Conservation (phyloP, 2,329 filamentous ascomycete species). For the Phialophora verrucosa region DNA sequence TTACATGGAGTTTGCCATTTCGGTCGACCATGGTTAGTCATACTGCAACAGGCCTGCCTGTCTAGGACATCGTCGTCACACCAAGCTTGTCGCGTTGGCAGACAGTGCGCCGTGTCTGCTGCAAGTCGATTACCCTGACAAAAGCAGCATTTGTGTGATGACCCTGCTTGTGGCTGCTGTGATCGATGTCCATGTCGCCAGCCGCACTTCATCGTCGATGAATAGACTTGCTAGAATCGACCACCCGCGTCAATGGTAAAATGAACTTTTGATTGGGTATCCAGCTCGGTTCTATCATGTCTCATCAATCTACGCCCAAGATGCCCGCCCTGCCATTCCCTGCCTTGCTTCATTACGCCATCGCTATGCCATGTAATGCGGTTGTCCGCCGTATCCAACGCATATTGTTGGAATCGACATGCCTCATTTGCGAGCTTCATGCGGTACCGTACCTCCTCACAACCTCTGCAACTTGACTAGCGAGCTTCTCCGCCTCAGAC, state of each 20-base stretch:
- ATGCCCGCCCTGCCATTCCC: not conserved
- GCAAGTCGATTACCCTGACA: not conserved
- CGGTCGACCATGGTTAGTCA: not conserved
- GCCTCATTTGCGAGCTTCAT: slow-evolving; percentile 1
- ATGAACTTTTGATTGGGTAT: slow-evolving; percentile 23
- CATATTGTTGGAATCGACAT: slow-evolving; percentile 3
- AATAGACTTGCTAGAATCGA: not conserved
- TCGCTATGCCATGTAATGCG: slow-evolving; percentile 25
- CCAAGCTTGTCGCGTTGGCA: not conserved
- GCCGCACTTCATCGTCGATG: not conserved
- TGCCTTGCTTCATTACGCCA: slow-evolving; percentile 20
- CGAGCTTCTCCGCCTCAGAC: slow-evolving; percentile 88
- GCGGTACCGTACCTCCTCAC: slow-evolving; percentile 63
- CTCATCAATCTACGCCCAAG: slow-evolving; percentile 10
- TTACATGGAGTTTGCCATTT: not conserved
- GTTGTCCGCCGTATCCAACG: slow-evolving; percentile 15
- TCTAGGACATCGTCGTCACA: not conserved
- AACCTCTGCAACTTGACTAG: slow-evolving; percentile 77
- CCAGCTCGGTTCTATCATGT: slow-evolving; percentile 7
- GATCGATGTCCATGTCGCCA: not conserved
- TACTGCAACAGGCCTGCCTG: too few species aligned
- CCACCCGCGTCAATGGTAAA: not conserved
- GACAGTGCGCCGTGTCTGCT: too few species aligned
- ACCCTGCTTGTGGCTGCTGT: not conserved
- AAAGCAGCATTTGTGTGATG: not conserved